phyloP scores from a whole-genome alignment of 805 yeast species.

The Lachancea nothofagi region DNA sequence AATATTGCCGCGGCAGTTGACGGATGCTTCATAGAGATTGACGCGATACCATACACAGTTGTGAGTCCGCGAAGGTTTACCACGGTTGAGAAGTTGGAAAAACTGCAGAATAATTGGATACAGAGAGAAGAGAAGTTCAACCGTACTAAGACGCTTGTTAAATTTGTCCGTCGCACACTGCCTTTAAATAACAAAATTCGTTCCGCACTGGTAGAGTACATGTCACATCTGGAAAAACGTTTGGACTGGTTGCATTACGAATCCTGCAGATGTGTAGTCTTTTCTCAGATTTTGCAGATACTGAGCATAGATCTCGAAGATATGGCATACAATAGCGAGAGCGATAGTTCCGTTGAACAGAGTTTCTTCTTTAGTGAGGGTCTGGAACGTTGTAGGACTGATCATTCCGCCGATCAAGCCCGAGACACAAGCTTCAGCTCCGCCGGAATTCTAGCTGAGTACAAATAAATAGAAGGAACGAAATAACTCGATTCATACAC shows the following conservation, averaged over 20 bases:
- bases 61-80: constrained; percentile 24
- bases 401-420: neutral
- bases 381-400: constrained; percentile 12
- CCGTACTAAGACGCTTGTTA: constrained; percentile 33
- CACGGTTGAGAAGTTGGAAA: constrained; percentile 32
- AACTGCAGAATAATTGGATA: constrained; percentile 33
- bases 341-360: constrained; percentile 15
- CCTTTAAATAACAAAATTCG: constrained; percentile 53
- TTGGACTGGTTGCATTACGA: constrained; percentile 57
- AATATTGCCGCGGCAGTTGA: constrained; percentile 25
- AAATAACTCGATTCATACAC: neutral
- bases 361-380: constrained; percentile 21
- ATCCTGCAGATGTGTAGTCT: constrained; percentile 36
- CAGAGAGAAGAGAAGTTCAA: constrained; percentile 35
- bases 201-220: constrained; percentile 41
- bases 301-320: neutral
- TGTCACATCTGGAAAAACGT: constrained; percentile 44
- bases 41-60: constrained; percentile 29
- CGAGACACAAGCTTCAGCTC: neutral
- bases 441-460: neutral
- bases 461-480: neutral
- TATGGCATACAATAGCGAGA: neutral
- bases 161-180: constrained; percentile 41
- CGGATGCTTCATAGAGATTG: constrained; percentile 21
- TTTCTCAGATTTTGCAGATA: constrained; percentile 2